A percentile compares a stretch with the other conserved stretches of the same genome.
phyloP scores from a whole-genome alignment of 140 eudicot species.

The Anethum foeniculum region DNA sequence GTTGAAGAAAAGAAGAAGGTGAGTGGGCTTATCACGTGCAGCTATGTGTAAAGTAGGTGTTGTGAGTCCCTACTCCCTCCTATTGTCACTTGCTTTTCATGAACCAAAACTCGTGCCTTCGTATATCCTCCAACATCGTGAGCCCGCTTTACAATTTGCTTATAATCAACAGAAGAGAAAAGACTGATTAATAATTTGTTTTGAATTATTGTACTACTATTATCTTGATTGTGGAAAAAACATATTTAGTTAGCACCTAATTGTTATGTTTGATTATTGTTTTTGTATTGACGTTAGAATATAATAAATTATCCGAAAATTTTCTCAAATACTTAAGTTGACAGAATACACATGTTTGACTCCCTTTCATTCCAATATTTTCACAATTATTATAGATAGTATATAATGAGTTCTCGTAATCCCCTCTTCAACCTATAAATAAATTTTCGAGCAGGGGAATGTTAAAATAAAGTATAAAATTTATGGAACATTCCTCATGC shows the following conservation, averaged over 20 bases:
- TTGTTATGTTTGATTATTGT: neutral
- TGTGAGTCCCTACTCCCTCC: slow-evolving; percentile 9
- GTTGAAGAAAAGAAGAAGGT: slow-evolving; percentile 5
- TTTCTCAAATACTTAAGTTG: too few relatives aligned
- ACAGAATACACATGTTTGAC: too few relatives aligned
- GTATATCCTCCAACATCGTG: neutral
- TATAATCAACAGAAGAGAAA: neutral
- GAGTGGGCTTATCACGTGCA: slow-evolving; percentile 36
- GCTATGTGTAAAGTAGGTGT: slow-evolving; percentile 37
- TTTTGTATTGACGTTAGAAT: too few relatives aligned
- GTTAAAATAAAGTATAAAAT: too few relatives aligned
- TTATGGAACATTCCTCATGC: too few relatives aligned
- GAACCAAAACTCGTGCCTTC: slow-evolving; percentile 41
- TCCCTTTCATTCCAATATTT: too few relatives aligned
- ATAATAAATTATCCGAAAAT: too few relatives aligned
- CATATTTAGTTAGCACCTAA: neutral
- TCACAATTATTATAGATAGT: too few relatives aligned
- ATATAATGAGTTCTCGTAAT: too few relatives aligned
- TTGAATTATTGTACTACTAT: neutral
- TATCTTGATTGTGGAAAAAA: too few relatives aligned
- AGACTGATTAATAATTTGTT: neutral
- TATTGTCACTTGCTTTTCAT: neutral
- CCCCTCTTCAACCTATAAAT: too few relatives aligned
- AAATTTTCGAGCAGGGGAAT: too few relatives aligned
- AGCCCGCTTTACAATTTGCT: neutral